Evolutionary conservation across 768 basidiomycete genomes (phyloP), one percentile per base, ranked within the genome.

Genomic region (Auricularia heimuer): DNA sequence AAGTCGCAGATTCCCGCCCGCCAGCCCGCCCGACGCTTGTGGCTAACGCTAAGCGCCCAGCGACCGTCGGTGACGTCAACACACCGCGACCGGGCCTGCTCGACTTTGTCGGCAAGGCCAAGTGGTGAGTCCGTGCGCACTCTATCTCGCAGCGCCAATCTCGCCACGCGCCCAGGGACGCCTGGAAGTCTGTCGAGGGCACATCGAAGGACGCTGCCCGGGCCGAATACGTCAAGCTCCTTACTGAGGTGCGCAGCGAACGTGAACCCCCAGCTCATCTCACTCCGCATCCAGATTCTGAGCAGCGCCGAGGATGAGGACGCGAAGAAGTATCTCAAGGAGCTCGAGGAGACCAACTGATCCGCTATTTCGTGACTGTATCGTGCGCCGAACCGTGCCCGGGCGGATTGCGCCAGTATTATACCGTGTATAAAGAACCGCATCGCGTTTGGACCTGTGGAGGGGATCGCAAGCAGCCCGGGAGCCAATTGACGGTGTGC

Each of bases 71-170:
- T 62, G 87, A 95, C 74, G 81, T 82, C 69, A 88, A 82, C 73
- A 85, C 78, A 62, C 0, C 74, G 33, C 77, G 82, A 33, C 90
- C 90, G 54, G 91, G 92, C 54, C 65, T 94, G 77, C 73, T 97
- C 45, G 92, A 96, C 74, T 95, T 97, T 71, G 76, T 78, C 24
- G 95, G 88, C 68, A 94, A 90, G 77, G 88, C 86, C 68, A 98
- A 98, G 81, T 96, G 94, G 93, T 93, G 77, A 69, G 76, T 68
- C 36, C 44, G 39, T 21, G 51, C 51, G 62, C 18, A 64, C 61
- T 58, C 62, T 51, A 58, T 37, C 34, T 24, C n/a, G 21, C 63
- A 33, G 66, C 63, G 54, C 65, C 39, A 36, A 65, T 65, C 63
- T 24, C 67, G 62, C 37, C 36, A 60, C 11, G 21, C 34, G 8